Conservation (phyloP, 2,329 filamentous ascomycete species). For the Cladophialophora immunda region DNA sequence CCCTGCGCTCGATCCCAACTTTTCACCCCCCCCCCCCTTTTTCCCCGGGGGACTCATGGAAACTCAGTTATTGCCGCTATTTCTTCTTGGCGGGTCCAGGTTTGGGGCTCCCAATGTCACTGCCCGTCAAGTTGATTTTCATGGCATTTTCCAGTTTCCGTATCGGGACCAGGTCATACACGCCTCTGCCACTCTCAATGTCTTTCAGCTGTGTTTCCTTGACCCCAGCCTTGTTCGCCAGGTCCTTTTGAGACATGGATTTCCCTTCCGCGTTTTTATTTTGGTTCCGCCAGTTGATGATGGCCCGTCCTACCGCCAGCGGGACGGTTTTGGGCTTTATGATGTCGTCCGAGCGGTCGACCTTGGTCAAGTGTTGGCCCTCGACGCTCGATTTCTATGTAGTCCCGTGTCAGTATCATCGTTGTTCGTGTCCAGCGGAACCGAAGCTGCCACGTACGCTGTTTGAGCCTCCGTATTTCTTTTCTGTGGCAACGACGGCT, state of each 20-base stretch:
- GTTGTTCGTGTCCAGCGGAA: no score
- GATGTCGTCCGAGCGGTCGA: slow-evolving; percentile 96
- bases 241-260: slow-evolving; percentile 85
- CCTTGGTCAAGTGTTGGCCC: slow-evolving; percentile 96
- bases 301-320: slow-evolving; percentile 80
- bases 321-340: slow-evolving; percentile 95
- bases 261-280: slow-evolving; percentile 61
- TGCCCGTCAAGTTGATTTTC: slow-evolving; percentile 86
- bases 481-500: slow-evolving; percentile 81
- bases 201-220: slow-evolving; percentile 80
- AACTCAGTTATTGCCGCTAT: neutral
- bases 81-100: slow-evolving; percentile 75
- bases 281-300: slow-evolving; percentile 78
- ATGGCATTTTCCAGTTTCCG: slow-evolving; percentile 80
- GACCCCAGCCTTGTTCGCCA: slow-evolving; percentile 88
- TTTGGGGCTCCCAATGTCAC: slow-evolving; percentile 84
- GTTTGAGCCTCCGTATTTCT: slow-evolving; percentile 85
- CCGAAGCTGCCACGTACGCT: slow-evolving; percentile 65
- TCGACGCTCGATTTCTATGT: slow-evolving; percentile 65
- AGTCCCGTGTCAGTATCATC: neutral
- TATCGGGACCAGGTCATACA: slow-evolving; percentile 85
- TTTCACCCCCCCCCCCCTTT: neutral
- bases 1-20: neutral
- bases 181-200: slow-evolving; percentile 81
- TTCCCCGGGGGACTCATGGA: no score